These are phyloP conservation scores for Colletotrichum sp. DNA, from an alignment of 2,329 filamentous ascomycete genomes.

Conservation along the genomic window DNA sequence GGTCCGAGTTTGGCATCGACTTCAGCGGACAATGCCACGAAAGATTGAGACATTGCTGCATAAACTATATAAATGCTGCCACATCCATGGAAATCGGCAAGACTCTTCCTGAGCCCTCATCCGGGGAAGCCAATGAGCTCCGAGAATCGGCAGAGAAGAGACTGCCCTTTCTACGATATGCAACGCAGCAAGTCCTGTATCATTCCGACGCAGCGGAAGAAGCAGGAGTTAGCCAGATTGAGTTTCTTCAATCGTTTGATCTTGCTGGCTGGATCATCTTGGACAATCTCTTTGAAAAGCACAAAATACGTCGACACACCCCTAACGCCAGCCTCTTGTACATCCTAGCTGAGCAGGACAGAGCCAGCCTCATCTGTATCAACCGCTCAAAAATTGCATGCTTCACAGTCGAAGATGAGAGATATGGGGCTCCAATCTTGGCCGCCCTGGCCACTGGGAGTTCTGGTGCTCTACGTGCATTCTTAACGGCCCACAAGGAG, in stretches of 20 bases:
- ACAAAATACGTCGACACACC: not conserved
- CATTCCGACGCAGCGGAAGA: accelerated
- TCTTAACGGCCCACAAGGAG: not conserved
- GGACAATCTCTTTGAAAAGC: not conserved
- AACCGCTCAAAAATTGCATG: accelerated
- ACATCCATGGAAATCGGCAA: not conserved
- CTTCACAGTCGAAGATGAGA: not conserved
- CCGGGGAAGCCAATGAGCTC: accelerated
- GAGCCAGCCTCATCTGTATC: not conserved
- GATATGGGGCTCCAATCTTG: not conserved
- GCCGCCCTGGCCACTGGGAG: accelerated
- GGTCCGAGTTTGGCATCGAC: not conserved
- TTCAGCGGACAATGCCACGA: not conserved
- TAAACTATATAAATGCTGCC: not conserved
- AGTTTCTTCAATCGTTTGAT: not conserved
- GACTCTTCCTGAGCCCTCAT: accelerated
- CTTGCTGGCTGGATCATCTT: not conserved
- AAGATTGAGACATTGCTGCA: not conserved
- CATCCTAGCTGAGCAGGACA: not conserved
- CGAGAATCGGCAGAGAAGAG: not conserved
- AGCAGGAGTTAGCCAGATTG: not conserved
- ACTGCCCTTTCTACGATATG: not conserved
- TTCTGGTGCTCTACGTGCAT: not conserved
- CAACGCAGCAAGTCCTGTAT: not conserved
- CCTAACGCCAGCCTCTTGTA: accelerated